phyloP scores from a whole-genome alignment of 2,329 filamentous ascomycete species.

The Apiospora sp. region DNA sequence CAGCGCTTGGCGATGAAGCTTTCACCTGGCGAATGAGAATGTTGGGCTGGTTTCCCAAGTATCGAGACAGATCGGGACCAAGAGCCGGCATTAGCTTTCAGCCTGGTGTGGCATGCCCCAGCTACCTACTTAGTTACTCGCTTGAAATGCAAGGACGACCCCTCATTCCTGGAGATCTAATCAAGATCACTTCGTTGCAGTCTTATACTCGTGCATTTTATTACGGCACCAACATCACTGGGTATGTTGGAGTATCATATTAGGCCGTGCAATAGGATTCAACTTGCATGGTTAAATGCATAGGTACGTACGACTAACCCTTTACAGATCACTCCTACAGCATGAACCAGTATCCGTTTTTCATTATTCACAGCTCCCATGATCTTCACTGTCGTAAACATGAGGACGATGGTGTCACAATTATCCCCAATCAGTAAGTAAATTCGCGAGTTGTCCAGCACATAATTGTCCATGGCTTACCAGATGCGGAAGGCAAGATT shows the following conservation, averaged over 20 bases:
- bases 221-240: conserved; percentile 43
- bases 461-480: background rate
- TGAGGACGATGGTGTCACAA: conserved; percentile 67
- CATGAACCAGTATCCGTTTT: conserved; percentile 67
- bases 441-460: background rate
- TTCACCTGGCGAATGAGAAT: no score
- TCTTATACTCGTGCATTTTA: background rate
- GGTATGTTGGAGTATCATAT: no score
- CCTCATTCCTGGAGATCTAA: no score
- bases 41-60: no score
- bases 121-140: no score
- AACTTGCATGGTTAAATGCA: no score
- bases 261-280: background rate
- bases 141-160: no score
- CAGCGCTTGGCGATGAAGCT: no score
- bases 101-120: conserved; percentile 20
- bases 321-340: conserved; percentile 66
- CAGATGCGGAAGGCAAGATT: no score
- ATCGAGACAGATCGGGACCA: no score
- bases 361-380: conserved; percentile 67
- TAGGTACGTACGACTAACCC: no score
- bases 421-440: conserved; percentile 62
- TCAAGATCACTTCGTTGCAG: no score
- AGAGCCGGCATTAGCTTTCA: conserved; percentile 55
- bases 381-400: conserved; percentile 61